These are phyloP conservation scores for Tylopilus cervinicoccineus DNA, from an alignment of 768 basidiomycete genomes.

Conservation along the genomic window DNA sequence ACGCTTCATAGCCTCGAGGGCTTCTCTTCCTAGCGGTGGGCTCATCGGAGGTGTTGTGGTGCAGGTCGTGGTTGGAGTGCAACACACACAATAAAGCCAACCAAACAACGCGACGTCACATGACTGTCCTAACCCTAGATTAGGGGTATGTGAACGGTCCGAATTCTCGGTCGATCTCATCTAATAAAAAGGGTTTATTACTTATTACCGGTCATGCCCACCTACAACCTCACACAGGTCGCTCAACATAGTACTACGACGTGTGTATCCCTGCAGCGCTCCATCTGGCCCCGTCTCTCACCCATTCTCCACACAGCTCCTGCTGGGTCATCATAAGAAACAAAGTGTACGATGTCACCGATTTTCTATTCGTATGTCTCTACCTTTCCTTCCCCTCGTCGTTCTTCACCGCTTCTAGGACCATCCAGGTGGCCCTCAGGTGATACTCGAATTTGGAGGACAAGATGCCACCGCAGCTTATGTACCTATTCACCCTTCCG, in stretches of 20 bases:
- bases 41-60: conserved; percentile 30
- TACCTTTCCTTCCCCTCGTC: too few species aligned
- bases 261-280: conserved; percentile 37
- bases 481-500: conserved; percentile 82
- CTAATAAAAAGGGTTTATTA: not conserved
- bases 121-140: conserved; percentile 21
- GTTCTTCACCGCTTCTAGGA: conserved; percentile 38
- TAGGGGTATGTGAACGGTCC: not conserved
- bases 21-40: conserved; percentile 40
- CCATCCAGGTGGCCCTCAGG: conserved; percentile 78
- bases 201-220: too few species aligned
- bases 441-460: conserved; percentile 83
- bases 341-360: conserved; percentile 83
- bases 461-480: conserved; percentile 76
- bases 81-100: conserved; percentile 38
- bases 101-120: conserved; percentile 53
- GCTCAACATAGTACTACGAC: conserved; percentile 51
- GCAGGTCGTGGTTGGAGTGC: conserved; percentile 41
- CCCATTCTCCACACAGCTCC: conserved; percentile 41
- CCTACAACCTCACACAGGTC: conserved; percentile 54
- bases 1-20: conserved; percentile 51
- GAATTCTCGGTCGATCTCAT: not conserved
- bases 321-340: conserved; percentile 84
- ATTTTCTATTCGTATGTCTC: conserved; percentile 57
- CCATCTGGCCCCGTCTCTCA: conserved; percentile 1